Conservation (phyloP, 2,329 filamentous ascomycete genomes). For the Botrytis byssoidea region DNA sequence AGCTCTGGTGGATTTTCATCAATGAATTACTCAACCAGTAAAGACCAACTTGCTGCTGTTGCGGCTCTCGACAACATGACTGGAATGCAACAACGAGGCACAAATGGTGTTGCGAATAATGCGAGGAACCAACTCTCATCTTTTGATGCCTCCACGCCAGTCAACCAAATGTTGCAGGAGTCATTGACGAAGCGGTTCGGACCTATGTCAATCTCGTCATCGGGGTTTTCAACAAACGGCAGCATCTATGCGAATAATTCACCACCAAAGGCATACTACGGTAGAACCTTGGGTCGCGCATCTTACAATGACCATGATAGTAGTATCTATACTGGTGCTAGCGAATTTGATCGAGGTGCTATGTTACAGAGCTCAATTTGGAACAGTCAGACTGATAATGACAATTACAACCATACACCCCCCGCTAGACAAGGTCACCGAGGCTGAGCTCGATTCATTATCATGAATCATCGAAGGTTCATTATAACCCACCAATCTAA, state of each 20-base stretch:
- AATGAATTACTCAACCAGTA: conserved; percentile 32
- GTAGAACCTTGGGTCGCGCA: conserved; percentile 15
- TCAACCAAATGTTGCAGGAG: conserved; percentile 32
- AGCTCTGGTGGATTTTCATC: conserved; percentile 38
- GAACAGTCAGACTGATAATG: conserved; percentile 28
- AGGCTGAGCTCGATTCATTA: neutral
- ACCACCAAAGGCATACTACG: conserved; percentile 22
- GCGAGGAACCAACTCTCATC: conserved; percentile 19
- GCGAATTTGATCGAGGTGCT: conserved; percentile 32
- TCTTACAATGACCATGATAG: conserved; percentile 29
- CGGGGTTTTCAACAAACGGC: conserved; percentile 49
- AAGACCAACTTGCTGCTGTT: conserved; percentile 31
- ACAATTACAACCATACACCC: conserved; percentile 46
- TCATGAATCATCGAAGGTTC: conserved; percentile 3
- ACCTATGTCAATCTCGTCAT: conserved; percentile 28
- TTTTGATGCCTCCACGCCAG: conserved; percentile 22
- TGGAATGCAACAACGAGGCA: conserved; percentile 21
- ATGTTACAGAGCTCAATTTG: conserved; percentile 39
- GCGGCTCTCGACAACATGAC: conserved; percentile 33
- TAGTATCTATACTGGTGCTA: conserved; percentile 31
- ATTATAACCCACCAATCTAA: neutral
- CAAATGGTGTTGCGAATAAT: conserved; percentile 24
- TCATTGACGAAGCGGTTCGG: conserved; percentile 30
- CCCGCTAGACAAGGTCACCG: conserved; percentile 46
- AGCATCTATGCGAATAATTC: conserved; percentile 50